Evolutionary conservation across 768 basidiomycete genomes (phyloP), one percentile per base, ranked within the genome.

Genomic region (Hypholoma sublateritium): DNA sequence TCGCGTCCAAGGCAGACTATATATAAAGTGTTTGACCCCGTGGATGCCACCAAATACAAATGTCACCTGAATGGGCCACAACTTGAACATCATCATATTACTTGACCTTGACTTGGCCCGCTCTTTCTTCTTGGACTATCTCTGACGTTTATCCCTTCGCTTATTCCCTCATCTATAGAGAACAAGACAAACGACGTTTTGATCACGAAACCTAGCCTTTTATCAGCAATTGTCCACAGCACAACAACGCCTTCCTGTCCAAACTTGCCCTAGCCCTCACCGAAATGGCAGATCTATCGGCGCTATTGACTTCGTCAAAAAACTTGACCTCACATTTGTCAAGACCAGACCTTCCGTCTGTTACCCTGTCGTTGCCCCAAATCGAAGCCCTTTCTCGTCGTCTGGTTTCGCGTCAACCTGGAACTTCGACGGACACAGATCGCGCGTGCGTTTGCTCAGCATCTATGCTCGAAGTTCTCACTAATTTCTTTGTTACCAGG

Each of bases 381-480:
- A 91, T 99, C 60, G 96, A 98, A 70, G 87, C 89, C 0, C 93
- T 96, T 74, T 95, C 93, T 2, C 82, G 94, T 17, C 81, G 89
- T 41, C 86, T 98, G 22, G 87, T 90, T 4, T 84, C 89, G 21
- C 82, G 86, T 42, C 88, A 89, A 65, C 82, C 84, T 5, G 81
- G 79, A 25, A 71, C 82, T 17, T 77, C 88, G 0, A 79, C 78
- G 39, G 90, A 91, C 70, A 74, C 82, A 7, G 86, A 87, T 67
- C 83, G 87, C 78, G 90, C 87, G 91, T 90, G 70, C 59, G 88
- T 52, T 54, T 53, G 51, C 45, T 21, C 25, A 46, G 25, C 41
- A 55, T 36, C 16, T 46, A 39, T 22, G n/a, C 41, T 19, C 36
- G 5, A 41, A 17, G 17, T 47, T 49, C 39, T 55, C 39, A 56